A percentile compares a stretch with the other conserved stretches of the same genome.
Evolutionary conservation across 2,329 filamentous ascomycete species (phyloP).

Genomic region (Colletotrichum theobromicola): DNA sequence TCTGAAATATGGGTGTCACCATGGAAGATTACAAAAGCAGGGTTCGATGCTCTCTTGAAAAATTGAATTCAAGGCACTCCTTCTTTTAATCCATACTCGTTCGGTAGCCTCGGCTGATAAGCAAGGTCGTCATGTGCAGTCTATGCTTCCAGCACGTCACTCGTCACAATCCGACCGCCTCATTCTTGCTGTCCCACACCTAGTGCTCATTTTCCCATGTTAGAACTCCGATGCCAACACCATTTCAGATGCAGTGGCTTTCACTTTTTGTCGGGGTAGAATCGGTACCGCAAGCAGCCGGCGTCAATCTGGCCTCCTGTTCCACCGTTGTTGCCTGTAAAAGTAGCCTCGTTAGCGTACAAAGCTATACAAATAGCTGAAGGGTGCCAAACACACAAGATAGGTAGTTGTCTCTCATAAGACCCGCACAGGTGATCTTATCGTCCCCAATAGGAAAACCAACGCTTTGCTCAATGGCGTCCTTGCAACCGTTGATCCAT

Average conservation of each 20-base stretch:
- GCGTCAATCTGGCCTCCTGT: background rate
- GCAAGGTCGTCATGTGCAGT: too few relatives aligned
- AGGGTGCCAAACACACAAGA: background rate
- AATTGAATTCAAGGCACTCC: too few relatives aligned
- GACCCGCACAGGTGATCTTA: background rate
- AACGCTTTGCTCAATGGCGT: background rate
- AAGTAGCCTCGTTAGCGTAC: background rate
- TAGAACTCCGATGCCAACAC: background rate
- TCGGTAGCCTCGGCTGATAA: too few relatives aligned
- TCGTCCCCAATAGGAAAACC: background rate
- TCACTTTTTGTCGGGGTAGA: background rate
- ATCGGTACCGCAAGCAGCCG: background rate
- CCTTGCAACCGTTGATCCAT: background rate
- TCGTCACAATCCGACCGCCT: too few relatives aligned
- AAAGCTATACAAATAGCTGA: background rate
- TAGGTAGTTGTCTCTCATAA: background rate
- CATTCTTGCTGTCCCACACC: background rate
- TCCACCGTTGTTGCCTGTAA: background rate
- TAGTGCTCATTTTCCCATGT: background rate
- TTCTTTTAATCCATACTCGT: too few relatives aligned
- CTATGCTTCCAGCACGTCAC: too few relatives aligned
- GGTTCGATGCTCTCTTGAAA: too few relatives aligned
- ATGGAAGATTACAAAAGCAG: too few relatives aligned
- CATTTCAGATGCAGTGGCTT: background rate
- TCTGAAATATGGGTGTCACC: too few relatives aligned